Evolutionary conservation across 192 early-diverging fungal genomes (phyloP).

Genomic region (Umbelopsis sp.): DNA sequence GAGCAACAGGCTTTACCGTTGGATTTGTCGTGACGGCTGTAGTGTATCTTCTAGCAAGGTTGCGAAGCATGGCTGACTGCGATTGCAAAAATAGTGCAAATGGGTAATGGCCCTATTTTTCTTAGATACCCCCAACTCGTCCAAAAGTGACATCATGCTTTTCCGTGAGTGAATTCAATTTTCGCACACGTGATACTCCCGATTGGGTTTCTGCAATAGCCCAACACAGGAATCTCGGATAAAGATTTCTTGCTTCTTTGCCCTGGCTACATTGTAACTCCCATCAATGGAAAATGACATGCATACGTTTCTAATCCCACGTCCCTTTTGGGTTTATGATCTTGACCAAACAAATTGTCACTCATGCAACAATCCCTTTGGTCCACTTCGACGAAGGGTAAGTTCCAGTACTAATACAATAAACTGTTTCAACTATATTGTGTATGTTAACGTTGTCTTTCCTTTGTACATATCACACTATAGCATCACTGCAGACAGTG

Average conservation of each 20-base stretch:
- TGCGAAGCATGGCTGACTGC: conserved; percentile 13
- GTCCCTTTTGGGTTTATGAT: conserved; percentile 54
- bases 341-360: conserved; percentile 45
- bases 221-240: too few species aligned
- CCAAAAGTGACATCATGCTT: too few species aligned
- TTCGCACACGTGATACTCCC: too few species aligned
- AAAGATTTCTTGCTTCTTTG: not conserved
- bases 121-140: too few species aligned
- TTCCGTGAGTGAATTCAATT: not conserved
- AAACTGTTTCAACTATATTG: not conserved
- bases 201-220: too few species aligned
- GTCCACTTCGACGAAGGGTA: conserved; percentile 51
- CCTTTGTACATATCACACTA: not conserved
- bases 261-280: not conserved
- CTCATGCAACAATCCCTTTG: conserved; percentile 45
- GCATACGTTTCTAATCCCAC: conserved; percentile 45
- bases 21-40: conserved; percentile 21
- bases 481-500: conserved; percentile 66
- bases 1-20: conserved; percentile 27
- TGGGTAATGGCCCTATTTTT: too few species aligned
- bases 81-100: too few species aligned
- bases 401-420: not conserved
- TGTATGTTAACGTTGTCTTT: not conserved
- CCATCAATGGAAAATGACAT: conserved; percentile 13
- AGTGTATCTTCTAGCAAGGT: conserved; percentile 16